Base-by-base conservation (phyloP, 2,329 filamentous ascomycete genomes). In the Ascomycota sp. region DNA sequence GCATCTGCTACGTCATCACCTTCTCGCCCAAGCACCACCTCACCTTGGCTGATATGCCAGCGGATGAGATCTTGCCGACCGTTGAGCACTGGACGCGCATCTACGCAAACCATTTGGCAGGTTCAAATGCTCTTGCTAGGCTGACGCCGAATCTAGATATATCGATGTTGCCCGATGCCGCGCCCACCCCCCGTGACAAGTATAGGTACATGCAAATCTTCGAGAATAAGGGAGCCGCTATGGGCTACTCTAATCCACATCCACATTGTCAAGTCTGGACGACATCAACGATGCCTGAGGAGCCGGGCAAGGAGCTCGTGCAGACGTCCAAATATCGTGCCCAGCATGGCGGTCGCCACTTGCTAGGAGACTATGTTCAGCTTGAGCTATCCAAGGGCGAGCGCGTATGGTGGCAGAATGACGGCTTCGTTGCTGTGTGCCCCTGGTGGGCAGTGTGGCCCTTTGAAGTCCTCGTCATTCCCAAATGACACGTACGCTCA, bases 391-490 rank as follows among this genome's bases (percentile, higher is more conserved):
- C 74, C 42, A 91, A 91, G 56, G 57, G 72, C 40, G 83, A 93
- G 53, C 72, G 89, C 8, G 66, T 92, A 7, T 78, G 98, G 0
- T 93, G 79, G 48, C 74, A 91, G 50, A 98, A 98, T 48, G 67
- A 68, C 8, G 63, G 63, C 1, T 98, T 95, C 51, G 57, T 93
- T 25, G 75, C 85, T 0, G 69, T 95, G 11, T 93, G 85, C 44
- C 89, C 89, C 0, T 98, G 89, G 83, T 98, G 89, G 89, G 89
- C 82, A 1, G 66, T 82, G 12, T 98, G 89, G 89, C 89, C 89
- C 0, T 98, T 94, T 36, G 89, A 98, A 59, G 77, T 86, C 28
- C 77, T 98, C 61, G 67, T 98, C 35, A 62, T 94, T 20, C 71
- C 80, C 36, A 91, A 82, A 56, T 62, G 71, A 36, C 85, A 94